These are phyloP conservation scores for Lyophyllum shimeji DNA, from an alignment of 768 basidiomycete species.

Conservation along the genomic window DNA sequence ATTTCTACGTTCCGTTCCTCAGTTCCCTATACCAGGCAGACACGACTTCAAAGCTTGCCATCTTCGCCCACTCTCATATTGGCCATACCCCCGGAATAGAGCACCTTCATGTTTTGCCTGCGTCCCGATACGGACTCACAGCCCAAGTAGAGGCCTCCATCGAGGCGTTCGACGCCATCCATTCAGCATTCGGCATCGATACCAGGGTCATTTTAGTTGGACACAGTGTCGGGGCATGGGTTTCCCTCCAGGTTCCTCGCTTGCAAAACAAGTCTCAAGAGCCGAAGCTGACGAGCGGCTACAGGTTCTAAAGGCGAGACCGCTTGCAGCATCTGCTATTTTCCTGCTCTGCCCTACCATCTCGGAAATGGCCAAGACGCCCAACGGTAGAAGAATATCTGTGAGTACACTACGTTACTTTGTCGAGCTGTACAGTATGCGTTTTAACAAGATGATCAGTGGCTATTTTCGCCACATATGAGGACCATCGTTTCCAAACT, in stretches of 20 bases:
- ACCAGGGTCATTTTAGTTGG: slow-evolving; percentile 50
- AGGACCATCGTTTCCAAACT: slow-evolving; percentile 39
- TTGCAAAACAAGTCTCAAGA: neutral
- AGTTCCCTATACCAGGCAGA: slow-evolving; percentile 42
- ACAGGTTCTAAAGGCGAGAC: slow-evolving; percentile 52
- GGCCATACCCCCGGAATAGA: slow-evolving; percentile 54
- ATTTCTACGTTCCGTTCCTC: slow-evolving; percentile 71
- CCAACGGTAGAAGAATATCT: slow-evolving; percentile 59
- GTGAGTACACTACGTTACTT: slow-evolving; percentile 35
- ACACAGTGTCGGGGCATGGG: slow-evolving; percentile 77
- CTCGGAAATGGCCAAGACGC: slow-evolving; percentile 58
- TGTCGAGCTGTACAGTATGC: neutral
- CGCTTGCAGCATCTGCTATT: slow-evolving; percentile 34
- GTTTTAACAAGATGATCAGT: slow-evolving; percentile 28
- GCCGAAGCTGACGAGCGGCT: neutral
- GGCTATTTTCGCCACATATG: slow-evolving; percentile 48
- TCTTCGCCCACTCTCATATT: slow-evolving; percentile 63
- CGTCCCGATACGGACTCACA: slow-evolving; percentile 33
- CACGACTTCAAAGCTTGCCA: slow-evolving; percentile 39
- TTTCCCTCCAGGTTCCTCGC: slow-evolving; percentile 52
- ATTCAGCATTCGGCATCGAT: slow-evolving; percentile 26
- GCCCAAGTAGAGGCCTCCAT: slow-evolving; percentile 56
- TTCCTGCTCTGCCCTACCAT: slow-evolving; percentile 76
- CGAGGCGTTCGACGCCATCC: slow-evolving; percentile 50
- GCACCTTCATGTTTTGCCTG: slow-evolving; percentile 13